phyloP scores from a whole-genome alignment of 352 stramenopile species.

The Globisporangium alternatum region DNA sequence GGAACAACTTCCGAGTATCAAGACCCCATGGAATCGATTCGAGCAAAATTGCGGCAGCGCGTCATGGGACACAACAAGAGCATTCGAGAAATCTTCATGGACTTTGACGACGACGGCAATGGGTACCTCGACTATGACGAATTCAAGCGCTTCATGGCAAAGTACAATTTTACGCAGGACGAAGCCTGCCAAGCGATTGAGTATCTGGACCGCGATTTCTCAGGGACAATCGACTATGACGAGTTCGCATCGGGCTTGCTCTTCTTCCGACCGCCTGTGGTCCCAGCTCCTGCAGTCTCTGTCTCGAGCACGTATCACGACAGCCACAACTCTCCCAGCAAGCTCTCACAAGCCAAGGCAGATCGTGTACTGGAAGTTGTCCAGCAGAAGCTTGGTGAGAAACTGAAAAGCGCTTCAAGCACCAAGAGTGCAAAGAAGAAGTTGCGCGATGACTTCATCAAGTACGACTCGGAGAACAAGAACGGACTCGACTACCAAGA shows the following conservation, averaged over 20 bases:
- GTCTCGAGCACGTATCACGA: background rate
- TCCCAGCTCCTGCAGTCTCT: background rate
- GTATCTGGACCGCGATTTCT: constrained; percentile 55
- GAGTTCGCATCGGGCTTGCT: constrained; percentile 67
- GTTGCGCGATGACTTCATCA: constrained; percentile 39
- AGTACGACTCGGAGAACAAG: constrained; percentile 52
- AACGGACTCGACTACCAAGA: constrained; percentile 55
- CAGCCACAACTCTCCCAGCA: background rate
- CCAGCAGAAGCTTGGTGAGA: constrained; percentile 24
- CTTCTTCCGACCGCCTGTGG: constrained; percentile 45
- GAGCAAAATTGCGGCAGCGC: constrained; percentile 51
- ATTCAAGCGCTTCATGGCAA: constrained; percentile 66
- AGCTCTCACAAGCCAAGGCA: constrained; percentile 10
- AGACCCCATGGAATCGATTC: constrained; percentile 54
- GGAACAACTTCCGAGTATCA: constrained; percentile 12
- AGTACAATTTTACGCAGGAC: constrained; percentile 49
- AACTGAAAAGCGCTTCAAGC: constrained; percentile 15
- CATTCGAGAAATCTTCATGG: constrained; percentile 68
- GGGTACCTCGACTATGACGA: constrained; percentile 62
- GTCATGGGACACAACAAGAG: constrained; percentile 73
- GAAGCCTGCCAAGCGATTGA: constrained; percentile 43
- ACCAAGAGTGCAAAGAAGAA: constrained; percentile 19
- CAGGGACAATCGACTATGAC: constrained; percentile 70
- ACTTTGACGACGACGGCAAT: constrained; percentile 61
- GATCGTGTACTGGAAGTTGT: constrained; percentile 25